A percentile compares a stretch with the other conserved stretches of the same genome.
phyloP scores from a whole-genome alignment of 768 basidiomycete genomes.

The Podaxis sp. region DNA sequence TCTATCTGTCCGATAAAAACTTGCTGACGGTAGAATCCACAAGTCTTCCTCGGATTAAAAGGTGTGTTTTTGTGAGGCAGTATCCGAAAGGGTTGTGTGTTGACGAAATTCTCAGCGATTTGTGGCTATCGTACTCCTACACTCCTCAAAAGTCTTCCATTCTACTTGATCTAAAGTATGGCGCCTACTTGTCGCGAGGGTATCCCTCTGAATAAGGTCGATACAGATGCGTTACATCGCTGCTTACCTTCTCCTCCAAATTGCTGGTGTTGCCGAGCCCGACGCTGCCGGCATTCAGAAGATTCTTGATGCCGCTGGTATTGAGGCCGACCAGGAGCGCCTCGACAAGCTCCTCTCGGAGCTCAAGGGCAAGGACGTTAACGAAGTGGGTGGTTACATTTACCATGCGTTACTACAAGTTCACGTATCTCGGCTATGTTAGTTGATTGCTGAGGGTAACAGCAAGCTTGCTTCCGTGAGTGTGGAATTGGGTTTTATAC shows the following conservation, averaged over 20 bases:
- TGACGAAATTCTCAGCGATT: slow-evolving; percentile 60
- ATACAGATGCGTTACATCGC: slow-evolving; percentile 87
- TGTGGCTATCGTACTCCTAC: slow-evolving; percentile 75
- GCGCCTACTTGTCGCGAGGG: not conserved
- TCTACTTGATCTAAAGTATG: slow-evolving; percentile 42
- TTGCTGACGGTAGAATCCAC: slow-evolving; percentile 74
- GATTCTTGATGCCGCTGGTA: slow-evolving; percentile 81
- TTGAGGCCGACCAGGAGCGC: slow-evolving; percentile 83
- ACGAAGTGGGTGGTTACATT: slow-evolving; percentile 50
- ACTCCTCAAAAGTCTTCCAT: slow-evolving; percentile 26
- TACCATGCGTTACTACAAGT: not conserved
- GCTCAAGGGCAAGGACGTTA: slow-evolving; percentile 86
- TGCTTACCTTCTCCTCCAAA: slow-evolving; percentile 95
- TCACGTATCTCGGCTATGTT: slow-evolving; percentile 13
- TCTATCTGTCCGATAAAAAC: slow-evolving; percentile 26
- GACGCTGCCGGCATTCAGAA: slow-evolving; percentile 85
- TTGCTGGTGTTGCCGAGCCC: slow-evolving; percentile 88
- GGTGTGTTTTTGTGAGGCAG: slow-evolving; percentile 32
- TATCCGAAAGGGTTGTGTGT: not conserved
- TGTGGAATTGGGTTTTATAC: slow-evolving; percentile 3
- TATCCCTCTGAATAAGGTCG: not conserved
- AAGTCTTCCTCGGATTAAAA: slow-evolving; percentile 96
- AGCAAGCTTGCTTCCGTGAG: slow-evolving; percentile 91
- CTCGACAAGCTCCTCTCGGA: slow-evolving; percentile 84
- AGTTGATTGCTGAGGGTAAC: slow-evolving; percentile 92